phyloP scores from a whole-genome alignment of 768 basidiomycete genomes.

The Leccinellum luteum region DNA sequence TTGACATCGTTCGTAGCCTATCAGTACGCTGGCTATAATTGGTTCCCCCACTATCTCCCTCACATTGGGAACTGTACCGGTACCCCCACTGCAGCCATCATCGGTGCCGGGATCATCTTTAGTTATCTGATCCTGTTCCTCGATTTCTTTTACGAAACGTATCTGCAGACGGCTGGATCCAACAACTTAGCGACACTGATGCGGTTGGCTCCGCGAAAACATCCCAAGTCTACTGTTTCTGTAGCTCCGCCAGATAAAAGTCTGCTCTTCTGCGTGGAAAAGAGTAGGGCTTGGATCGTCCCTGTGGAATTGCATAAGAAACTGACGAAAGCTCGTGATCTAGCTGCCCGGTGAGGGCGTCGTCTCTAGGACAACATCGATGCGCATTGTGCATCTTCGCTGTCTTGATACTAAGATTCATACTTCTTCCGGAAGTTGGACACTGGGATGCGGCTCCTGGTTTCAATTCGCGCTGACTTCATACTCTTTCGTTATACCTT shows the following conservation, averaged over 20 bases:
- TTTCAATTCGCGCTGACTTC: too few relatives aligned
- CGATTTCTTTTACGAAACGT: constrained; percentile 21
- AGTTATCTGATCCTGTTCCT: constrained; percentile 22
- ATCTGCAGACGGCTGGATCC: constrained; percentile 4
- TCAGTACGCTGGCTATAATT: constrained; percentile 17
- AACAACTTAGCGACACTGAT: background rate
- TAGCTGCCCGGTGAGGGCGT: background rate
- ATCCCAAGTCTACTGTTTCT: background rate
- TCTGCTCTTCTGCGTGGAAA: background rate
- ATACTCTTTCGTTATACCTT: background rate
- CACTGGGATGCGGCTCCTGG: background rate
- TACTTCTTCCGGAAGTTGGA: too few relatives aligned
- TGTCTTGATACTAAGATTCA: background rate
- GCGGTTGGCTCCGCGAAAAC: too few relatives aligned
- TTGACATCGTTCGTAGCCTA: constrained; percentile 5
- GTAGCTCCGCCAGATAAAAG: background rate
- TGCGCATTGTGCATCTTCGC: background rate
- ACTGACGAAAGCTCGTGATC: background rate
- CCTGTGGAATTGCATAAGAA: background rate
- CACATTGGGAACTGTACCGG: constrained; percentile 15
- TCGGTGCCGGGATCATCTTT: constrained; percentile 7
- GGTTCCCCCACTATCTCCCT: constrained; percentile 15
- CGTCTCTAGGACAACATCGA: background rate
- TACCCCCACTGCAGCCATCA: constrained; percentile 13
- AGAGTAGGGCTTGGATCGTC: background rate